Percentiles rank a stretch among this genome's conserved stretches.
phyloP scores from a whole-genome alignment of 345 rosid genomes.

The Gossypium stocksii region DNA sequence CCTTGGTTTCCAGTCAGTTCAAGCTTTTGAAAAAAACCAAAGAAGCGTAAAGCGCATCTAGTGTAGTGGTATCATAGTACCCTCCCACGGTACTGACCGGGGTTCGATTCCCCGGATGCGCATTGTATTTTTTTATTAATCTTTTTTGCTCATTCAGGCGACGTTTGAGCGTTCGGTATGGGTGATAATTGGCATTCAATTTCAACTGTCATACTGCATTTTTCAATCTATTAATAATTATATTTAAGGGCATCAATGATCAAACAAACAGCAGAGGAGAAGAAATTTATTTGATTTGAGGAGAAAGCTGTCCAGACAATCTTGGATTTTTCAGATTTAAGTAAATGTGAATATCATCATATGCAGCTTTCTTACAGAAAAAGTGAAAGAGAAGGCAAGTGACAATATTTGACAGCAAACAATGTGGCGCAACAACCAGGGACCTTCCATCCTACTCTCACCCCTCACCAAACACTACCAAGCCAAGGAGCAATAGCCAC shows the following conservation, averaged over 20 bases:
- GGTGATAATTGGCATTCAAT: background rate
- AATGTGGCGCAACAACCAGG: conserved; percentile 3
- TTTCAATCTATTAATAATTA: too few species aligned
- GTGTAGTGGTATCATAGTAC: conserved; percentile 56
- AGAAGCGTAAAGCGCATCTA: rapidly evolving
- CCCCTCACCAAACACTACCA: background rate
- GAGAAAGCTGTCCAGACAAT: too few species aligned
- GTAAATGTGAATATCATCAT: too few species aligned
- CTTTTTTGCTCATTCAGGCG: too few species aligned
- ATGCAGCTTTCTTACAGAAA: background rate
- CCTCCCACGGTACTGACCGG: conserved; percentile 76
- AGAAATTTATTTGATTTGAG: background rate
- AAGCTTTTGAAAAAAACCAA: rapidly evolving
- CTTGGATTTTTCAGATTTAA: too few species aligned
- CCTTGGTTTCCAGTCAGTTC: background rate
- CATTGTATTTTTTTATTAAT: background rate
- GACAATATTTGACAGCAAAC: background rate
- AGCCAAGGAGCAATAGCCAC: background rate
- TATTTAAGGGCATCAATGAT: too few species aligned
- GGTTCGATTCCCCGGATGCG: conserved; percentile 77
- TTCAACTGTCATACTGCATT: background rate
- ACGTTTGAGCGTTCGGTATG: background rate
- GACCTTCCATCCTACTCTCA: conserved; percentile 6
- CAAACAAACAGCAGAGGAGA: background rate
- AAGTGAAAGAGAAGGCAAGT: background rate